Percentiles rank a stretch among this genome's conserved stretches.
These are phyloP conservation scores for Debaryomycetaceae sp. DNA, from an alignment of 1,139 yeast species.

Conservation along the genomic window DNA sequence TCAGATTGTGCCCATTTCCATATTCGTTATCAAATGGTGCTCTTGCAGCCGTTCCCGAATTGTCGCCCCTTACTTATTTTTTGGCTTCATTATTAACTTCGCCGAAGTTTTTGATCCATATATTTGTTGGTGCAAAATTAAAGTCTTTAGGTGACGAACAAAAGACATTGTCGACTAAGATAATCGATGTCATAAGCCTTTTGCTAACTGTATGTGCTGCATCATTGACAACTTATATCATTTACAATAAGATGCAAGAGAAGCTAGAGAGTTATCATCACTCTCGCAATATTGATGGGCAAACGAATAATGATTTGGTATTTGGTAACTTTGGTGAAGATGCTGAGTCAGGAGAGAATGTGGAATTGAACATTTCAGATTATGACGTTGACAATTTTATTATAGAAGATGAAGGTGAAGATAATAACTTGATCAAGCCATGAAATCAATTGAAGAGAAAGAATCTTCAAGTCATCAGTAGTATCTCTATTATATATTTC, in stretches of 20 bases:
- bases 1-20: slow-evolving; percentile 88
- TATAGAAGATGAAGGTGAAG: slow-evolving; percentile 27
- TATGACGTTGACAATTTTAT: slow-evolving; percentile 38
- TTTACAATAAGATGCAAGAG: slow-evolving; percentile 59
- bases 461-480: neutral
- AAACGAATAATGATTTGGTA: slow-evolving; percentile 28
- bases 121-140: slow-evolving; percentile 77
- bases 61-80: slow-evolving; percentile 58
- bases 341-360: slow-evolving; percentile 23
- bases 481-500: neutral
- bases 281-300: slow-evolving; percentile 9
- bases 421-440: neutral
- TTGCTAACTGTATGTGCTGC: slow-evolving; percentile 56
- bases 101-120: slow-evolving; percentile 74
- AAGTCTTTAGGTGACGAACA: slow-evolving; percentile 63
- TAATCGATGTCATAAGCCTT: slow-evolving; percentile 65
- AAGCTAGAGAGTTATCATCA: slow-evolving; percentile 33
- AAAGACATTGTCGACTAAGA: slow-evolving; percentile 47
- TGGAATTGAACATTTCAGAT: slow-evolving; percentile 33
- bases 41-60: slow-evolving; percentile 77
- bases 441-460: neutral
- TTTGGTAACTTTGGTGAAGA: slow-evolving; percentile 44
- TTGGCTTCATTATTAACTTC: slow-evolving; percentile 73
- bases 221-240: slow-evolving; percentile 60
- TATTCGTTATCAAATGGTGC: slow-evolving; percentile 93